These are phyloP conservation scores for Yamadazyma nakazawae DNA, from an alignment of 805 yeast species.

Conservation along the genomic window DNA sequence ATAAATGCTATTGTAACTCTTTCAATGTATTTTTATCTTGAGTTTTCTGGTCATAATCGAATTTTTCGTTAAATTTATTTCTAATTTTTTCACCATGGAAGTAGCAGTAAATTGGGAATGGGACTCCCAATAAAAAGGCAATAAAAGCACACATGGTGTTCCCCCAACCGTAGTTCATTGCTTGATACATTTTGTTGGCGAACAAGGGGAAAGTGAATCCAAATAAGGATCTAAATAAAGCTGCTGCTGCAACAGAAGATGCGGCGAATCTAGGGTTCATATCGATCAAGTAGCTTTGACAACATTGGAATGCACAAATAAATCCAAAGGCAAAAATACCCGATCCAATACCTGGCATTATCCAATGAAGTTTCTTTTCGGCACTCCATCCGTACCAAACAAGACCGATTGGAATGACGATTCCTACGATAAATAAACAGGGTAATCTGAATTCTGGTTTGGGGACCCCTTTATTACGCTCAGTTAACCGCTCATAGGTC, in stretches of 20 bases:
- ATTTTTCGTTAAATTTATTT: constrained; percentile 52
- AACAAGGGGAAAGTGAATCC: constrained; percentile 45
- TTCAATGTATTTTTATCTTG: constrained; percentile 5
- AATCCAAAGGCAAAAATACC: constrained; percentile 57
- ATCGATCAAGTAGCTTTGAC: constrained; percentile 58
- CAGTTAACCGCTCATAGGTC: constrained; percentile 35
- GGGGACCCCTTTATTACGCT: constrained; percentile 48
- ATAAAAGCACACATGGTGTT: constrained; percentile 59
- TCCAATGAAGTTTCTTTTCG: constrained; percentile 52
- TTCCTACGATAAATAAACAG: constrained; percentile 45
- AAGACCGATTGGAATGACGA: constrained; percentile 56
- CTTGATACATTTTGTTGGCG: constrained; percentile 54
- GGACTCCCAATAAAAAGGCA: constrained; percentile 58
- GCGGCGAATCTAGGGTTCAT: constrained; percentile 39
- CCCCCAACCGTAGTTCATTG: constrained; percentile 69
- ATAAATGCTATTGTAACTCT: neutral
- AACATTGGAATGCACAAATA: constrained; percentile 64
- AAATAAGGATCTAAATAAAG: constrained; percentile 37
- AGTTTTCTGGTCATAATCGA: constrained; percentile 42
- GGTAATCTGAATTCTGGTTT: constrained; percentile 64
- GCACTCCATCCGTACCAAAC: constrained; percentile 76
- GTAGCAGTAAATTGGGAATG: constrained; percentile 59
- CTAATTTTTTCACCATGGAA: constrained; percentile 57
- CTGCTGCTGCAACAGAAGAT: constrained; percentile 40
- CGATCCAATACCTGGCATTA: constrained; percentile 62